Evolutionary conservation across 176 grass and related monocot genomes (phyloP).

Genomic region (Calamus simplicifolius): DNA sequence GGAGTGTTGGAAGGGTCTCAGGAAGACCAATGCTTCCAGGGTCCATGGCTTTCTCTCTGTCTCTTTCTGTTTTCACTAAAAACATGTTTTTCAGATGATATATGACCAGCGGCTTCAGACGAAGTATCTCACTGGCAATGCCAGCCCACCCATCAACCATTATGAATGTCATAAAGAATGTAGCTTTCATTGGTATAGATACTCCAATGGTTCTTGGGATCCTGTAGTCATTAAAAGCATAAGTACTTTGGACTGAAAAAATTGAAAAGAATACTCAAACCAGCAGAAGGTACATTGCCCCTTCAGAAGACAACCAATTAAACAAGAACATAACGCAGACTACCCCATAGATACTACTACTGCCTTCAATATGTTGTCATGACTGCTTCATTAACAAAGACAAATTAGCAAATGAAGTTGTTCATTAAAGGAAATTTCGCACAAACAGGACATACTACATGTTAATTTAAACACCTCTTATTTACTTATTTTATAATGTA

Average conservation of each 20-base stretch:
- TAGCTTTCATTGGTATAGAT: constrained; percentile 98
- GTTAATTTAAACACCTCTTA: too few relatives aligned
- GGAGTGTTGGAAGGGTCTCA: constrained; percentile 81
- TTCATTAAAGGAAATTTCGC: too few relatives aligned
- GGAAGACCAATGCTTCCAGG: constrained; percentile 73
- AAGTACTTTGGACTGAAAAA: neutral
- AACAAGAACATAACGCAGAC: too few relatives aligned
- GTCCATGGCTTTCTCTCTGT: constrained; percentile 86
- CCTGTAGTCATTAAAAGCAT: constrained; percentile 20
- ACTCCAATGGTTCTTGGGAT: constrained; percentile 92
- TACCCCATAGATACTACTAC: too few relatives aligned
- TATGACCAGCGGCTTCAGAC: constrained; percentile 68
- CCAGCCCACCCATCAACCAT: constrained; percentile 99
- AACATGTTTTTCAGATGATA: constrained; percentile 98
- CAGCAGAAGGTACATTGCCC: too few relatives aligned
- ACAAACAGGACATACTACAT: too few relatives aligned
- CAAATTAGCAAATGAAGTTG: too few relatives aligned
- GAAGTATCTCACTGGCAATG: constrained; percentile 81
- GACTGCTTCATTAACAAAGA: too few relatives aligned
- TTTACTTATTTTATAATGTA: too few relatives aligned
- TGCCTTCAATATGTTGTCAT: too few relatives aligned
- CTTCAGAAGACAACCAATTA: too few relatives aligned
- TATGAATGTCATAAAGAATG: constrained; percentile 98
- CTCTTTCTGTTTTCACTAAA: constrained; percentile 81
- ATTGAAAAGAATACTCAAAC: neutral